Base-by-base conservation (phyloP, 345 rosid species). In the Syzygium jambos region DNA sequence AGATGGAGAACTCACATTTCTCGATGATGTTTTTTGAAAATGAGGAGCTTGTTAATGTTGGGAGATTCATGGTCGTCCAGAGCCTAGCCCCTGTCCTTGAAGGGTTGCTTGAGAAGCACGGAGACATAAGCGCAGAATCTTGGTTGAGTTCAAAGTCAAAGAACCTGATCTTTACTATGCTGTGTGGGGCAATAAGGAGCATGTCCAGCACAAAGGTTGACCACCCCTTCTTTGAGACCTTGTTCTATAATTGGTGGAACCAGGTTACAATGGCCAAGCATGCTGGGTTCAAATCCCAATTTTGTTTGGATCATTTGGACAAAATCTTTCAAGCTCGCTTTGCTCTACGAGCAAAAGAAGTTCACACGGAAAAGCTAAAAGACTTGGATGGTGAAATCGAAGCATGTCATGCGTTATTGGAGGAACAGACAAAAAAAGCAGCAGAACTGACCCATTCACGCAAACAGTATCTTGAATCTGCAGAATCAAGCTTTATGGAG, bases 211-310 rank as follows among this genome's bases (percentile, higher is more conserved):
- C 65, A 22, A 15, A 22, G 51, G 17, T 85, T 43, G 12, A 85
- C 17, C 3, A 15, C 8, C 29, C 61, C n/a, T 56, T 85, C 17
- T 85, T 46, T 3, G 86, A 85, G 51, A 54, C 86, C 43, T 61
- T 85, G 86, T 61, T 85, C 68, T 56, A 34, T 46, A 41, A 85
- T 85, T 85, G 86, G 86, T 85, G 86, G 86, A 85, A 55, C 86
- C 86, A 85, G 5, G 15, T 85, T 6, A 55, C 1, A 29, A 41
- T 85, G 41, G 86, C 68, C 17, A 22, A 55, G 51, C 61, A 56
- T 27, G 61, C 61, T 23, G 61, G 61, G n/a, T 56, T 56, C n/a
- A 12, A 56, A 56, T 38, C 38, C n/a, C 13, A 12, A 27, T 27
- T 56, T 56, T 23, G 10, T 23, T 56, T 23, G 61, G 61, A 12